A percentile compares a stretch with the other conserved stretches of the same genome.
Conservation (phyloP, 345 rosid genomes). For the Kernera saxatilis region DNA sequence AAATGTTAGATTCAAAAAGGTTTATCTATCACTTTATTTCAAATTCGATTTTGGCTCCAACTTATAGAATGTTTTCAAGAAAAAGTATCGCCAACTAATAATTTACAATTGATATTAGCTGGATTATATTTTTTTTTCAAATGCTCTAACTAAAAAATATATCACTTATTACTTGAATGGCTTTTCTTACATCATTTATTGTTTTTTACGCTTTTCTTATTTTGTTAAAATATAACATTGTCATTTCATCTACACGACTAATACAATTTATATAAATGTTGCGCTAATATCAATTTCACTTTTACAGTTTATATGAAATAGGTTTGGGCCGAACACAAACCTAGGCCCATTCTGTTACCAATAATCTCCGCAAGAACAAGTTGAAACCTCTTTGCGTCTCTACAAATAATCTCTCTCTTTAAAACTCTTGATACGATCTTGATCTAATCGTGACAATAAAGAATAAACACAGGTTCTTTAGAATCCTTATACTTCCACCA, state of each 20-base stretch:
- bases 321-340: background rate
- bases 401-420: conserved; percentile 39
- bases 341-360: conserved; percentile 34
- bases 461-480: conserved; percentile 80
- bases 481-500: conserved; percentile 43
- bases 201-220: background rate
- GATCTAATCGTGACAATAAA: conserved; percentile 61
- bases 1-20: background rate
- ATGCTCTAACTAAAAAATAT: background rate
- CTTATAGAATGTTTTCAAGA: background rate
- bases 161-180: background rate
- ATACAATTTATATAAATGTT: background rate
- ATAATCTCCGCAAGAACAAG: conserved; percentile 52
- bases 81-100: background rate
- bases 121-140: background rate
- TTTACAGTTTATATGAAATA: background rate
- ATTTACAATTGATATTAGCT: background rate
- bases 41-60: background rate
- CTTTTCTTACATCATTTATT: background rate
- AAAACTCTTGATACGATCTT: conserved; percentile 40
- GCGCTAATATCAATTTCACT: background rate
- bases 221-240: background rate
- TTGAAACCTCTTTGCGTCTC: conserved; percentile 58
- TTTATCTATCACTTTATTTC: background rate
- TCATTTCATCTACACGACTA: background rate